Evolutionary conservation across 768 basidiomycete genomes (phyloP).

Genomic region (Tulasnella calospora): DNA sequence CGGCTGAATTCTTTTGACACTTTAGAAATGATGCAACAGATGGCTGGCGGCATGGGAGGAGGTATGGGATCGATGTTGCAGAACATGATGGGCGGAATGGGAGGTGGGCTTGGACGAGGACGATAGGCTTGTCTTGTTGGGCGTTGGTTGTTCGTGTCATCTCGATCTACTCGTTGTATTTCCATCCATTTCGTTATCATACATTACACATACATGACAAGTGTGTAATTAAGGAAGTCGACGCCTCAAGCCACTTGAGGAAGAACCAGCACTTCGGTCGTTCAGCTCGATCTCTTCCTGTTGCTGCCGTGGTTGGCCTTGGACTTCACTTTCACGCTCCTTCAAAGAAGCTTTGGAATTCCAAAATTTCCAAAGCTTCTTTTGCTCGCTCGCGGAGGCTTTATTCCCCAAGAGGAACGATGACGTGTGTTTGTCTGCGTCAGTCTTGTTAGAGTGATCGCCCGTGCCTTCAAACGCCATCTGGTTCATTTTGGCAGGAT

Average conservation of each 20-base stretch:
- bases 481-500: not conserved
- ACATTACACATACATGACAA: not conserved
- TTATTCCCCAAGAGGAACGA: constrained; percentile 76
- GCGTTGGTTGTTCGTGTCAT: too few species aligned
- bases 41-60: constrained; percentile 52
- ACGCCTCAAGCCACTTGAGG: not conserved
- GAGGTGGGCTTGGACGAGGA: constrained; percentile 8
- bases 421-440: constrained; percentile 77
- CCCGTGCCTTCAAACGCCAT: constrained; percentile 49
- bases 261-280: not conserved
- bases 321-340: constrained; percentile 35
- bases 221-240: not conserved
- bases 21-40: constrained; percentile 80
- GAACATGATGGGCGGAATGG: constrained; percentile 30
- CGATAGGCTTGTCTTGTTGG: not conserved
- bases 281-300: not conserved
- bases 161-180: too few species aligned
- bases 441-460: constrained; percentile 62
- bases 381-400: constrained; percentile 56
- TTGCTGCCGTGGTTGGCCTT: constrained; percentile 14
- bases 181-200: too few species aligned
- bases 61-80: constrained; percentile 32
- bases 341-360: too few species aligned
- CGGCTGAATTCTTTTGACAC: constrained; percentile 3
- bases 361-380: constrained; percentile 57